Evolutionary conservation across 345 rosid species (phyloP).

Genomic region (Pugionium cornutum): DNA sequence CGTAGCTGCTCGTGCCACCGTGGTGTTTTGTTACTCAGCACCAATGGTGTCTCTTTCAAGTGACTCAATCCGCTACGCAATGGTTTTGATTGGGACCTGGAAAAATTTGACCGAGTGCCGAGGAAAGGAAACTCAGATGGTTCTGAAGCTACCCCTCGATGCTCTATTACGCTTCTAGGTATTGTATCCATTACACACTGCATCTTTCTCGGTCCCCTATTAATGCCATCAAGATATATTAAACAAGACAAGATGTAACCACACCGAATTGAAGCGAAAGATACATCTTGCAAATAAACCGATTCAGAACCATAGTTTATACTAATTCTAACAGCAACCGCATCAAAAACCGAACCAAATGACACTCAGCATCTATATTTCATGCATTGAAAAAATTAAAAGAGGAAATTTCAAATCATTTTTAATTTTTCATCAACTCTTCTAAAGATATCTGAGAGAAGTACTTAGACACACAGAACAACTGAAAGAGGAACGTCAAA

Average conservation of each 20-base stretch:
- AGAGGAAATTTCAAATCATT: no score
- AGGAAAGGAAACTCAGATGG: slow-evolving; percentile 43
- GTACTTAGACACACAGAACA: background rate
- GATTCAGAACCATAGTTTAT: background rate
- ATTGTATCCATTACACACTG: slow-evolving; percentile 61
- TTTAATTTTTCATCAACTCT: no score
- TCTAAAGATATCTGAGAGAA: background rate
- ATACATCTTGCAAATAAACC: background rate
- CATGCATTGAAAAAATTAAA: background rate
- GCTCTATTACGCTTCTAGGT: slow-evolving; percentile 49
- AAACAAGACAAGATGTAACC: background rate
- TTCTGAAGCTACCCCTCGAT: slow-evolving; percentile 25
- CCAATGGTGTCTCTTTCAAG: slow-evolving; percentile 47
- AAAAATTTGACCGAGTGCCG: slow-evolving; percentile 39
- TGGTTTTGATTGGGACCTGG: slow-evolving; percentile 50
- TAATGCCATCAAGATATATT: slow-evolving; percentile 18
- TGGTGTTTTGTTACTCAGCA: slow-evolving; percentile 67
- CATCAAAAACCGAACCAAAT: no score
- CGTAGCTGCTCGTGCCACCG: slow-evolving; percentile 86
- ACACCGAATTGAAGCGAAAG: background rate
- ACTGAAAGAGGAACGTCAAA: background rate
- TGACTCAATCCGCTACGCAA: slow-evolving; percentile 25
- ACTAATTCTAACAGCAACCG: no score
- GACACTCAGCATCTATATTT: no score
- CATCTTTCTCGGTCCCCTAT: slow-evolving; percentile 86